phyloP scores from a whole-genome alignment of 106 monocot species.

The Agapanthus africanus region DNA sequence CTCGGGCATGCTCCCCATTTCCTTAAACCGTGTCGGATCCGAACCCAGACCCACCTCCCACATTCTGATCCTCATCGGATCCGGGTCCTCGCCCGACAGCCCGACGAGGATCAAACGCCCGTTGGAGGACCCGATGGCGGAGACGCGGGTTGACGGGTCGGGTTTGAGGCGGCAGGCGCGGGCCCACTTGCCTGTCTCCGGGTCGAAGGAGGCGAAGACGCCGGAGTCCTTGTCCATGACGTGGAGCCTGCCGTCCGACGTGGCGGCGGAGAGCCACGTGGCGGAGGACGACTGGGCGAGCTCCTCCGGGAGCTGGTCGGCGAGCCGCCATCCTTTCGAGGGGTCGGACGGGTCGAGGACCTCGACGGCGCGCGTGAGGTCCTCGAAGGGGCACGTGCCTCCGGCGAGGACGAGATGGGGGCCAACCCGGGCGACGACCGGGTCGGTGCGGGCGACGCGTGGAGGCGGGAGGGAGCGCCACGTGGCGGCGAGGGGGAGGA shows the following conservation, averaged over 20 bases:
- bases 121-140: slow-evolving; percentile 17
- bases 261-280: slow-evolving; percentile 44
- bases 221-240: slow-evolving; percentile 31
- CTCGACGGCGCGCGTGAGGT: slow-evolving; percentile 7
- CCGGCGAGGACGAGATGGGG: slow-evolving; percentile 31
- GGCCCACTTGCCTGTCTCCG: slow-evolving; percentile 27
- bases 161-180: slow-evolving; percentile 3
- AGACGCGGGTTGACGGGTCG: slow-evolving; percentile 5
- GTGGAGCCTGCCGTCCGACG: slow-evolving; percentile 21
- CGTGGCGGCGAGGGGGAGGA: slow-evolving; percentile 21
- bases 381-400: slow-evolving; percentile 35
- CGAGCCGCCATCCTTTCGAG: slow-evolving; percentile 11
- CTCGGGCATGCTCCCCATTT: slow-evolving; percentile 13
- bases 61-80: slow-evolving; percentile 11
- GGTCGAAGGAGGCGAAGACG: slow-evolving; percentile 35
- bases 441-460: slow-evolving; percentile 33
- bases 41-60: slow-evolving; percentile 34
- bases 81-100: not conserved
- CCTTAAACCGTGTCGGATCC: not conserved
- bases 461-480: slow-evolving; percentile 18
- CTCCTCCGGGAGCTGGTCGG: slow-evolving; percentile 37
- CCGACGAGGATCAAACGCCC: slow-evolving; percentile 22
- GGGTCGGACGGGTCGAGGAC: slow-evolving; percentile 1
- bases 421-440: slow-evolving; percentile 39
- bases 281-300: slow-evolving; percentile 28